Evolutionary conservation across 2,329 filamentous ascomycete species (phyloP).

Genomic region (Pyrenophora teres): DNA sequence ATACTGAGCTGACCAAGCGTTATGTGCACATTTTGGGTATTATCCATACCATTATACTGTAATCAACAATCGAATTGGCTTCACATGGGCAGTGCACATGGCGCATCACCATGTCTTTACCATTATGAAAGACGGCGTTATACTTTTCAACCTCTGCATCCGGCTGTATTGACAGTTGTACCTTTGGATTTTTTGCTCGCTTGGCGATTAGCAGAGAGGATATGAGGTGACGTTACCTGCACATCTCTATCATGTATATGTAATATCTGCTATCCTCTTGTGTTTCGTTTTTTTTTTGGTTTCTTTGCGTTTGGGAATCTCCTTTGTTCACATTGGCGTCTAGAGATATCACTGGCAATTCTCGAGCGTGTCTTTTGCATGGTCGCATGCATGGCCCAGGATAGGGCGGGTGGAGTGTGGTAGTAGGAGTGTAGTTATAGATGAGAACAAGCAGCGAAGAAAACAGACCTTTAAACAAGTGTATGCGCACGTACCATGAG

Average conservation of each 20-base stretch:
- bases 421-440: conserved; percentile 1
- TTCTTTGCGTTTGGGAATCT: conserved; percentile 11
- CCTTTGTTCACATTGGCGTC: conserved; percentile 9
- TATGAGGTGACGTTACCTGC: conserved; percentile 1
- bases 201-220: conserved; percentile 5
- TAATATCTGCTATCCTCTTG: conserved; percentile 5
- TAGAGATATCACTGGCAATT: conserved; percentile 5
- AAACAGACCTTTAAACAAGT: conserved; percentile 5
- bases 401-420: background rate
- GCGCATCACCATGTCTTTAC: conserved; percentile 7
- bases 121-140: conserved; percentile 34
- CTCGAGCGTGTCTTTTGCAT: conserved; percentile 1
- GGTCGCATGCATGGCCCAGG: background rate
- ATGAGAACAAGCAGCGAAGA: conserved; percentile 4
- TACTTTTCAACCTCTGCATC: conserved; percentile 10
- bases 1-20: conserved; percentile 28
- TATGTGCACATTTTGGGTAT: conserved; percentile 35
- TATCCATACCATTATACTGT: conserved; percentile 24
- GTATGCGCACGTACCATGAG: background rate
- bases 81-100: conserved; percentile 25
- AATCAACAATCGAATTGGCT: conserved; percentile 28
- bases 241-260: conserved; percentile 10
- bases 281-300: conserved; percentile 4
- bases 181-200: conserved; percentile 6
- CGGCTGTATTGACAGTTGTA: conserved; percentile 5